These are phyloP conservation scores for Tilletiopsis washingtonensis DNA, from an alignment of 1,284 basidiomycete genomes.

Conservation along the genomic window DNA sequence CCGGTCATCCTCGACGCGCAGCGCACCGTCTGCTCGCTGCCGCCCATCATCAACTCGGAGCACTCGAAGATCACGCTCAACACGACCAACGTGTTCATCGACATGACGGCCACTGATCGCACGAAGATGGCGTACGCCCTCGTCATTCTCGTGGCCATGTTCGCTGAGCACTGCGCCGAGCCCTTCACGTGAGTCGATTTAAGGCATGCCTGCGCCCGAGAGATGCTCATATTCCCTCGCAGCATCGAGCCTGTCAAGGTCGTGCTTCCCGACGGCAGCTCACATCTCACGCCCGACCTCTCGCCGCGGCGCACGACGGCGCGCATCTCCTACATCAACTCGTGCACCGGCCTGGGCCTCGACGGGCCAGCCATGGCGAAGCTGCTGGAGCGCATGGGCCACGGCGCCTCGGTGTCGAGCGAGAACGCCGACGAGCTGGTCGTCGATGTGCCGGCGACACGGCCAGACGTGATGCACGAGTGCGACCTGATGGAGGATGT, in stretches of 20 bases:
- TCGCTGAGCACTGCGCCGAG: conserved; percentile 86
- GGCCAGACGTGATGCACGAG: conserved; percentile 94
- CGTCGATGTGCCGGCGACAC: conserved; percentile 76
- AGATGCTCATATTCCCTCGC: neutral
- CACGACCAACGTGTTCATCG: conserved; percentile 91
- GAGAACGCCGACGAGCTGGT: conserved; percentile 29
- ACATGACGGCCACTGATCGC: conserved; percentile 93
- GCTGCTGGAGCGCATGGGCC: conserved; percentile 67
- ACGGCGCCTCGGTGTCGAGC: conserved; percentile 22
- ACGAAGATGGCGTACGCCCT: conserved; percentile 93
- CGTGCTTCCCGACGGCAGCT: conserved; percentile 54
- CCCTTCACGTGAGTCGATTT: conserved; percentile 61
- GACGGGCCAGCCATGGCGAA: conserved; percentile 57
- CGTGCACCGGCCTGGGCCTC: conserved; percentile 79
- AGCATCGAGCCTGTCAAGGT: conserved; percentile 40
- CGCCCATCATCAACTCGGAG: conserved; percentile 63
- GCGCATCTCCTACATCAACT: conserved; percentile 84
- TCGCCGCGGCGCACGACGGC: conserved; percentile 65
- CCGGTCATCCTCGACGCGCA: conserved; percentile 92
- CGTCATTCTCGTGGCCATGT: conserved; percentile 92
- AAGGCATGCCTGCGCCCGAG: too few relatives aligned
- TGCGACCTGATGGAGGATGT: conserved; percentile 98
- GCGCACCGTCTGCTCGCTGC: conserved; percentile 85
- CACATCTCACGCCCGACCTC: conserved; percentile 72
- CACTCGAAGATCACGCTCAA: conserved; percentile 91